Base-by-base conservation (phyloP, 2,329 filamentous ascomycete genomes). In the Aurifilum marmelostoma region DNA sequence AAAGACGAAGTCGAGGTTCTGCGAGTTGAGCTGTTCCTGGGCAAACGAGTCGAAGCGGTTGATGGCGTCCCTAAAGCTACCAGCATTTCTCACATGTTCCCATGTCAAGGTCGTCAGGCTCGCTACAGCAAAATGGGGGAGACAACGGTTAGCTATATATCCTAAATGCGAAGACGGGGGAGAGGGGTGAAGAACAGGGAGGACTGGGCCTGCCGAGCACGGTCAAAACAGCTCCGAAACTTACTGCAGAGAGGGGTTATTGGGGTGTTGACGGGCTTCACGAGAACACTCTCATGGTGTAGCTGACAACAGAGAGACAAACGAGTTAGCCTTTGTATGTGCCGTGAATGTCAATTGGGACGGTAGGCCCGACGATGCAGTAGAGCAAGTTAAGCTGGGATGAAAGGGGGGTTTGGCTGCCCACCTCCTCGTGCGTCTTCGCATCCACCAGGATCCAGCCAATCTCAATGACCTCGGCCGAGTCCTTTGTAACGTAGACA, bases 401-500 rank as follows among this genome's bases (percentile, higher is more conserved):
- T 18, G 21, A 43, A 29, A 21, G 63, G 61, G 52, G 62, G 34
- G 34, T 34, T 34, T 4, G 34, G 63, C 34, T 72, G 74, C 89
- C 82, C 85, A 97, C 94, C 91, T 97, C 94, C 76, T 97, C 94
- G 76, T 94, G 92, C 73, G 88, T 91, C 84, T 95, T 96, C 74
- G 93, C 91, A 79, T 97, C 94, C 72, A 97, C 87, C 77, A 99
- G 84, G 78, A 98, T 97, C 96, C 96, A 99, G 73, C 95, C 96
- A 79, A 99, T 88, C 87, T 99, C 96, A 81, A 99, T 99, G 74
- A 99, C 96, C 84, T 99, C 96, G 72, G 96, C 96, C 70, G 96
- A 98, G 83, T 99, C 96, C 83, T 98, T 98, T 71, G 96, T 99
- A 70, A 99, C 96, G 81, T 99, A 99, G 74, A 99, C 96, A 72